These are phyloP conservation scores for Aureobasidium mangrovei DNA, from an alignment of 2,329 filamentous ascomycete species.

Conservation along the genomic window DNA sequence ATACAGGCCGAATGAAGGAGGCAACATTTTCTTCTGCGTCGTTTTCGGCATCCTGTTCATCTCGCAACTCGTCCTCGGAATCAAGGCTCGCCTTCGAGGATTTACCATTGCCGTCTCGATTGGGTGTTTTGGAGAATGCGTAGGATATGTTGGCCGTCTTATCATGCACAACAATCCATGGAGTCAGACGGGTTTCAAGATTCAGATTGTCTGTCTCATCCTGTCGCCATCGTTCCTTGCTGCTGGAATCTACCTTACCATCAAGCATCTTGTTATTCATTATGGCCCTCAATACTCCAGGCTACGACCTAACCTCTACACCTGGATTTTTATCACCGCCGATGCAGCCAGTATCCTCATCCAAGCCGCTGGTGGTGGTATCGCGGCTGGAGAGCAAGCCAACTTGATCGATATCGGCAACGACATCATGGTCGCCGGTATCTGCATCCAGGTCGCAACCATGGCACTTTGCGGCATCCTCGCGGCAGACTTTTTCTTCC, in stretches of 20 bases:
- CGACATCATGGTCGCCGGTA: slow-evolving; percentile 38
- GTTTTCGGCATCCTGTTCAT: slow-evolving; percentile 29
- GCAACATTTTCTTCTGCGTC: slow-evolving; percentile 32
- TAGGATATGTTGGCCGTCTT: slow-evolving; percentile 36
- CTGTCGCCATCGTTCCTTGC: slow-evolving; percentile 38
- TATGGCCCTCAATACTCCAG: slow-evolving; percentile 35
- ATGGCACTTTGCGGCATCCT: slow-evolving; percentile 35
- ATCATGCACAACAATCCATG: slow-evolving; percentile 36
- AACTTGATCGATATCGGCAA: slow-evolving; percentile 31
- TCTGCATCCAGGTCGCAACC: slow-evolving; percentile 37
- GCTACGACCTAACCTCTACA: slow-evolving; percentile 37
- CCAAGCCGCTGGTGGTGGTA: slow-evolving; percentile 37
- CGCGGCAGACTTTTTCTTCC: slow-evolving; percentile 32
- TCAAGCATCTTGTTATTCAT: slow-evolving; percentile 39
- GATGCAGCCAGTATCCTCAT: slow-evolving; percentile 39
- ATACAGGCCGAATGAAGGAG: slow-evolving; percentile 31
- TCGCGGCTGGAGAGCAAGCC: slow-evolving; percentile 28
- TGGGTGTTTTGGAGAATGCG: slow-evolving; percentile 34
- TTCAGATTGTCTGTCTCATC: slow-evolving; percentile 37
- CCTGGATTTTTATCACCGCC: slow-evolving; percentile 43
- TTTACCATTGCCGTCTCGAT: slow-evolving; percentile 34
- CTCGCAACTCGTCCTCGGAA: slow-evolving; percentile 28
- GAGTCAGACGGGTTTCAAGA: slow-evolving; percentile 28
- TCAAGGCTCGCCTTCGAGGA: slow-evolving; percentile 28
- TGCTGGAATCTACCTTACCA: slow-evolving; percentile 39